Conservation (phyloP, 2,329 filamentous ascomycete species). For the Xylaria sp. region DNA sequence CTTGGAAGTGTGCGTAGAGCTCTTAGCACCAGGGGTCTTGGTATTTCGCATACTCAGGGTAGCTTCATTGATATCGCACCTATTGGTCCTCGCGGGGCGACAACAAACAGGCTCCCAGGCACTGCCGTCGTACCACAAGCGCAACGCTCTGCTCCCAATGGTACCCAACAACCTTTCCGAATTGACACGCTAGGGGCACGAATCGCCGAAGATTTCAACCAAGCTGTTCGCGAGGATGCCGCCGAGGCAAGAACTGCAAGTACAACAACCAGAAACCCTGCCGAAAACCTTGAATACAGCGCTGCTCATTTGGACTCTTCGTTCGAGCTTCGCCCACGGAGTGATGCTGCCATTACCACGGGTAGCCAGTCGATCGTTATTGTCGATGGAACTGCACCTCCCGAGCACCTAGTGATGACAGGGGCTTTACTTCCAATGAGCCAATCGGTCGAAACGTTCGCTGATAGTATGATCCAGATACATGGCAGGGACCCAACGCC, state of each 20-base stretch:
- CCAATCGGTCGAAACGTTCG: slow-evolving; percentile 64
- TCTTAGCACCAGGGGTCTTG: slow-evolving; percentile 70
- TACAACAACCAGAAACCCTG: slow-evolving; percentile 43
- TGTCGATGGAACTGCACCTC: slow-evolving; percentile 73
- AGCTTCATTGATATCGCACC: slow-evolving; percentile 62
- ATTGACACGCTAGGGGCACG: slow-evolving; percentile 86
- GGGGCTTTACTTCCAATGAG: slow-evolving; percentile 58
- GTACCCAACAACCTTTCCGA: slow-evolving; percentile 66
- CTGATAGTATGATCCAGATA: slow-evolving; percentile 62
- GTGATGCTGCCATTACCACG: slow-evolving; percentile 72
- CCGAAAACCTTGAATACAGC: slow-evolving; percentile 56
- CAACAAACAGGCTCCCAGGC: slow-evolving; percentile 68
- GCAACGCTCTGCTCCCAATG: slow-evolving; percentile 55
- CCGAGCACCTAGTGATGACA: slow-evolving; percentile 64
- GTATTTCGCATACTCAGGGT: slow-evolving; percentile 57
- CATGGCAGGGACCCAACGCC: slow-evolving; percentile 66
- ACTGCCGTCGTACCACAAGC: slow-evolving; percentile 70
- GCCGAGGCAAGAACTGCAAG: slow-evolving; percentile 52
- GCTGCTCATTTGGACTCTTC: slow-evolving; percentile 58
- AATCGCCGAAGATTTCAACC: slow-evolving; percentile 81
- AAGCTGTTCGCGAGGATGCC: slow-evolving; percentile 75
- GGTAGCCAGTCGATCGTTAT: slow-evolving; percentile 94
- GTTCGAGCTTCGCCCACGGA: slow-evolving; percentile 58
- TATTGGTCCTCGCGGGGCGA: slow-evolving; percentile 63
- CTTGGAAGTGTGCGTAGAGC: slow-evolving; percentile 87